These are phyloP conservation scores for Agaricales sp. DNA, from an alignment of 1,284 basidiomycete species.

Conservation along the genomic window DNA sequence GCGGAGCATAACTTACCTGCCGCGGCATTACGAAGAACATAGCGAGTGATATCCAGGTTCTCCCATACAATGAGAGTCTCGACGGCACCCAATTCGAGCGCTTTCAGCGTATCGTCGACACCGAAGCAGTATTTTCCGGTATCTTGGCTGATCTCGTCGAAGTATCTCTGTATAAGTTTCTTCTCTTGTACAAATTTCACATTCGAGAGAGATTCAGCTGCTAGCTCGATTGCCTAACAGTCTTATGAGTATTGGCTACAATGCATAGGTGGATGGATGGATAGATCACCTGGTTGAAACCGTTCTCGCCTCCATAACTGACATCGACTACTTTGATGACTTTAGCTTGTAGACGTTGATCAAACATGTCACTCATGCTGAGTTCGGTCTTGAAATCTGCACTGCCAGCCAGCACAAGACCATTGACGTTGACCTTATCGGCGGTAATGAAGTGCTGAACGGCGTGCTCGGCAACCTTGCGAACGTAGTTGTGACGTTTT, in stretches of 20 bases:
- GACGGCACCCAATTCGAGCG: conserved; percentile 91
- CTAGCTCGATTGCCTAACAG: conserved; percentile 87
- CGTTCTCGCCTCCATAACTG: conserved; percentile 98
- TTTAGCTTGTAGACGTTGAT: conserved; percentile 80
- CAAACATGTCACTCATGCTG: conserved; percentile 94
- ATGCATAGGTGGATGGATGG: not conserved
- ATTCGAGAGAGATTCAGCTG: conserved; percentile 91
- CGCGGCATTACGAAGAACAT: conserved; percentile 81
- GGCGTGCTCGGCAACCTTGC: conserved; percentile 95
- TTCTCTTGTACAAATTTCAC: conserved; percentile 99
- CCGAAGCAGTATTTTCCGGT: conserved; percentile 98
- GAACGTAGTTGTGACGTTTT: conserved; percentile 99
- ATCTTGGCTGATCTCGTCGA: conserved; percentile 98
- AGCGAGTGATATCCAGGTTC: conserved; percentile 83
- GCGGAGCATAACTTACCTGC: conserved; percentile 44
- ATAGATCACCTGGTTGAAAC: conserved; percentile 83
- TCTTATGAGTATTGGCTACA: conserved; percentile 2
- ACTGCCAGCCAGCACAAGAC: conserved; percentile 94
- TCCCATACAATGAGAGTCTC: conserved; percentile 99
- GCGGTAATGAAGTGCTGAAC: conserved; percentile 98
- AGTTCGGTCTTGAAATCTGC: conserved; percentile 99
- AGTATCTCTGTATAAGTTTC: conserved; percentile 94
- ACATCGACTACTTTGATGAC: conserved; percentile 98
- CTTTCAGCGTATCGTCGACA: conserved; percentile 94
- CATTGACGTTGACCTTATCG: conserved; percentile 98